phyloP scores from a whole-genome alignment of 2,329 filamentous ascomycete genomes.

The Fonsecaea pugnacius region DNA sequence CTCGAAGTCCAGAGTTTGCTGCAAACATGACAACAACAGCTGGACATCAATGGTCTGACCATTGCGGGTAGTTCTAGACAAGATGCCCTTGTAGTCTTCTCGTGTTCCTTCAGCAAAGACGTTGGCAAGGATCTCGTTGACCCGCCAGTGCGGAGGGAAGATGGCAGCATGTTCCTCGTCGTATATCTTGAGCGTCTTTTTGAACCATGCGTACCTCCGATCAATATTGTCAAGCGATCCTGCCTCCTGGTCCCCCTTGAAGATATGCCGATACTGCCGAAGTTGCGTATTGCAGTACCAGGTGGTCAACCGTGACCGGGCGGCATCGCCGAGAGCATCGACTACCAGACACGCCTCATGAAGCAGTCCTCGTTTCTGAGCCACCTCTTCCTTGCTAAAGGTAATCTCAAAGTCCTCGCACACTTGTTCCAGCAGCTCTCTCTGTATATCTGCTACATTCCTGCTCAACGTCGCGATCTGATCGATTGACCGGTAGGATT shows the following conservation, averaged over 20 bases:
- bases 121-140: conserved; percentile 86
- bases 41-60: conserved; percentile 87
- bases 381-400: conserved; percentile 85
- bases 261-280: conserved; percentile 92
- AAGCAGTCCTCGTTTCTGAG: conserved; percentile 69
- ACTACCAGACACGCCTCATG: conserved; percentile 90
- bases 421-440: conserved; percentile 93
- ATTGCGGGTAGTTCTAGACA: conserved; percentile 83
- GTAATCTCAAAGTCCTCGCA: conserved; percentile 98
- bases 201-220: conserved; percentile 93
- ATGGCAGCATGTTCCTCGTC: conserved; percentile 89
- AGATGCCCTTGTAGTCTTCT: conserved; percentile 91
- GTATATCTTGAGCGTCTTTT: conserved; percentile 90
- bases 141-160: conserved; percentile 85
- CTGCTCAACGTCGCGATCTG: conserved; percentile 93
- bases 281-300: conserved; percentile 99
- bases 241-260: conserved; percentile 94
- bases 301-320: conserved; percentile 77
- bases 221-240: conserved; percentile 96
- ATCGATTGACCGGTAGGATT: conserved; percentile 95
- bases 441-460: conserved; percentile 90
- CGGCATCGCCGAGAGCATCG: conserved; percentile 89
- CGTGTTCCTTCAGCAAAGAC: conserved; percentile 93
- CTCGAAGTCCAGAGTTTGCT: conserved; percentile 97
- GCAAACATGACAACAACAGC: conserved; percentile 81